Evolutionary conservation across 345 rosid genomes (phyloP).

Genomic region (Euphorbia lathyris): DNA sequence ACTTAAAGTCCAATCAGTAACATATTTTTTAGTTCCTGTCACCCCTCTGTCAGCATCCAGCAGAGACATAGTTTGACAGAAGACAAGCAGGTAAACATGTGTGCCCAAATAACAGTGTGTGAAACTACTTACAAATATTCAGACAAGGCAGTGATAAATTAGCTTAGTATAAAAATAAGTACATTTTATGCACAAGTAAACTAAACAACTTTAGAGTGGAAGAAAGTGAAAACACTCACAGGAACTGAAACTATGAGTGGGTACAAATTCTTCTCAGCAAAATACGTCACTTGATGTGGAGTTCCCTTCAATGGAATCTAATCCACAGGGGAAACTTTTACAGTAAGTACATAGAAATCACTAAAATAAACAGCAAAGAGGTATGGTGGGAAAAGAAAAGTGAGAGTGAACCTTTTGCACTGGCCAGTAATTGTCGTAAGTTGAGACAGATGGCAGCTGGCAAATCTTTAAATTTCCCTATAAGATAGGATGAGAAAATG

Average conservation of each 20-base stretch:
- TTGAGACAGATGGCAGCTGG: slow-evolving; percentile 74
- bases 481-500: slow-evolving; percentile 20
- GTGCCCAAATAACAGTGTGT: background rate
- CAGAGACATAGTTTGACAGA: background rate
- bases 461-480: slow-evolving; percentile 94
- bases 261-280: slow-evolving; percentile 82
- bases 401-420: slow-evolving; percentile 63
- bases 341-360: slow-evolving; percentile 10
- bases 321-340: slow-evolving; percentile 23
- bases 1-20: background rate
- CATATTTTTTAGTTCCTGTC: background rate
- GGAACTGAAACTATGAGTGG: slow-evolving; percentile 85
- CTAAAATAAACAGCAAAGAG: background rate
- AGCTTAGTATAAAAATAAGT: background rate
- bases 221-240: slow-evolving; percentile 42
- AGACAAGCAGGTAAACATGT: too few relatives aligned
- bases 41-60: background rate
- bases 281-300: slow-evolving; percentile 98
- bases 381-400: background rate
- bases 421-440: slow-evolving; percentile 96
- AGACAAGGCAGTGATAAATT: background rate
- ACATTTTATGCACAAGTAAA: background rate
- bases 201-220: background rate
- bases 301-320: slow-evolving; percentile 92
- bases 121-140: background rate